Conservation (phyloP, 2,329 filamentous ascomycete species). For the Emmonsia crescens region DNA sequence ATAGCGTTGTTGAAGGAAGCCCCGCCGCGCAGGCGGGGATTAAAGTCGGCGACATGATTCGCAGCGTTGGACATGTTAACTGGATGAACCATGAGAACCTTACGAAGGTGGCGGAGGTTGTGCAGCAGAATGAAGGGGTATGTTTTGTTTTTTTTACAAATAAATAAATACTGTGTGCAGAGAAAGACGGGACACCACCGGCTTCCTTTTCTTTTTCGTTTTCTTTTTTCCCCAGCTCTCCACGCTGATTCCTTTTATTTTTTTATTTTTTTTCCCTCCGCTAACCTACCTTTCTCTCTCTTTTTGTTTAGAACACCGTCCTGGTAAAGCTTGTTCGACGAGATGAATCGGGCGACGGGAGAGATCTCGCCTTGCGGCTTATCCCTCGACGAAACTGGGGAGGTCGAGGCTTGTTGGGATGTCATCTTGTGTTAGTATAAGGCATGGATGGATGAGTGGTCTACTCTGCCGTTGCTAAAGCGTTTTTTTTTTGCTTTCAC, state of each 20-base stretch:
- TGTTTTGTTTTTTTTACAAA: slow-evolving; percentile 36
- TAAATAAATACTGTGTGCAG: too few species aligned
- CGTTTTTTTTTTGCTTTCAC: not conserved
- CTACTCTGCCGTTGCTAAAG: not conserved
- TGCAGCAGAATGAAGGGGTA: slow-evolving; percentile 83
- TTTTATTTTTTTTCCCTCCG: not conserved
- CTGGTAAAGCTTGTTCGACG: slow-evolving; percentile 55
- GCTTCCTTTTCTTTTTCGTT: too few species aligned
- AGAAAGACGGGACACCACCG: not conserved
- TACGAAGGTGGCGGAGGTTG: slow-evolving; percentile 74
- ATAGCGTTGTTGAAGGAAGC: slow-evolving; percentile 64
- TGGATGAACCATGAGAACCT: slow-evolving; percentile 77
- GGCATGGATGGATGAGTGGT: not conserved
- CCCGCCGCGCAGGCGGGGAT: slow-evolving; percentile 77
- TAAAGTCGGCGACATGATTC: slow-evolving; percentile 67
- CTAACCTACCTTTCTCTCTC: slow-evolving; percentile 8
- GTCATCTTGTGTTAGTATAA: slow-evolving; percentile 74
- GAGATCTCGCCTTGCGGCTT: slow-evolving; percentile 57
- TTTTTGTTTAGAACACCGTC: slow-evolving; percentile 49
- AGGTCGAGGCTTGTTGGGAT: slow-evolving; percentile 78
- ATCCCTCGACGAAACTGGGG: slow-evolving; percentile 77
- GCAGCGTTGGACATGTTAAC: slow-evolving; percentile 75
- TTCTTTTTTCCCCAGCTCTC: not conserved
- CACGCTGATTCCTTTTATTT: not conserved
- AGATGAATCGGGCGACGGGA: slow-evolving; percentile 31